Conservation (phyloP, 805 yeast species). For the Lipomyces anomalus region DNA sequence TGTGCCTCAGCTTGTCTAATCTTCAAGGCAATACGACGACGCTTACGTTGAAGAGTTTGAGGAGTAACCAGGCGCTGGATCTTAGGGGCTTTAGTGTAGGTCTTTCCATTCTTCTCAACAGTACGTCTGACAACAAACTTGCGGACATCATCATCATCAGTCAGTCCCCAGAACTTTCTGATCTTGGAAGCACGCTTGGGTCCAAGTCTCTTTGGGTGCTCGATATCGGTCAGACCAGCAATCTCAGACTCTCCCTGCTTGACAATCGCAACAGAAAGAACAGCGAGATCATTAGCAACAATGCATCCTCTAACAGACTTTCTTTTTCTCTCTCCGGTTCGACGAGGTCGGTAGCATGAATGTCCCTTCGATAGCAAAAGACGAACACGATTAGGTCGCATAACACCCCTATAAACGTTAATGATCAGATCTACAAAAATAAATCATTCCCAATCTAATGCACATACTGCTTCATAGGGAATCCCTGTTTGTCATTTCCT, state of each 20-base stretch:
- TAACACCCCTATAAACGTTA: constrained; percentile 60
- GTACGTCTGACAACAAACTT: constrained; percentile 97
- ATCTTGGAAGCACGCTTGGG: constrained; percentile 99
- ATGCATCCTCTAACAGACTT: constrained; percentile 99
- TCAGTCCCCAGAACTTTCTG: constrained; percentile 98
- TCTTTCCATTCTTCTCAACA: constrained; percentile 74
- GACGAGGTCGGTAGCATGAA: constrained; percentile 99
- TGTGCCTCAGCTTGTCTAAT: constrained; percentile 95
- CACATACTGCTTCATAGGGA: constrained; percentile 96
- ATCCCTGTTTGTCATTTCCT: constrained; percentile 99
- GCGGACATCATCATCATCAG: constrained; percentile 89
- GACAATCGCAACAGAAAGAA: constrained; percentile 83
- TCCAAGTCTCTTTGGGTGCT: constrained; percentile 98
- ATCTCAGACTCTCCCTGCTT: constrained; percentile 97
- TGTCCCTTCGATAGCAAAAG: constrained; percentile 87
- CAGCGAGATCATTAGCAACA: constrained; percentile 95
- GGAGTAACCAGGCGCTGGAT: constrained; percentile 99
- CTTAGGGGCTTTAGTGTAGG: constrained; percentile 99
- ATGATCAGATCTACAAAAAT: background rate
- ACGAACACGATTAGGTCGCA: constrained; percentile 99
- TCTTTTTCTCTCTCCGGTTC: constrained; percentile 99
- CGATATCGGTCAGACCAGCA: constrained; percentile 89
- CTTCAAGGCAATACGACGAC: constrained; percentile 90
- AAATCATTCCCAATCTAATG: background rate
- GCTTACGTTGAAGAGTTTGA: constrained; percentile 98